These are phyloP conservation scores for Magnolia sinica DNA, from an alignment of 164 flowering plant genomes.

Conservation along the genomic window DNA sequence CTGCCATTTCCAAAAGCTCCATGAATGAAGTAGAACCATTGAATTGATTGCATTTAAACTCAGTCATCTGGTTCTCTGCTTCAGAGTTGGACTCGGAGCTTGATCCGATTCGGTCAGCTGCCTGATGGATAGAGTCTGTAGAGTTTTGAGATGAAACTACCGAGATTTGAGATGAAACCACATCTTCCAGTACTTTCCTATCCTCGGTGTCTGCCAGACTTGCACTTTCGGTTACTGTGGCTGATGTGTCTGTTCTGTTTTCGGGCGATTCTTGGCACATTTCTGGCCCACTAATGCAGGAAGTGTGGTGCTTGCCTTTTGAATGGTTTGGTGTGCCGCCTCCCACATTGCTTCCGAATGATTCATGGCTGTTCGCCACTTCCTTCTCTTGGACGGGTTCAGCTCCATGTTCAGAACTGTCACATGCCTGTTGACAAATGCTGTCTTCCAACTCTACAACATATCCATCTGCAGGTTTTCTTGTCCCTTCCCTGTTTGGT, in stretches of 20 bases:
- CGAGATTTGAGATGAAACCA: conserved; percentile 19
- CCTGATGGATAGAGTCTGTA: conserved; percentile 30
- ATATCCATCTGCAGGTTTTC: conserved; percentile 21
- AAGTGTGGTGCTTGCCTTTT: conserved; percentile 7
- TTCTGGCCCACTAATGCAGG: background rate
- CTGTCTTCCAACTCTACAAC: conserved; percentile 13
- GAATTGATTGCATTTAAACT: conserved; percentile 13
- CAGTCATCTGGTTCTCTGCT: conserved; percentile 34
- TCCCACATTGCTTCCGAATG: conserved; percentile 15
- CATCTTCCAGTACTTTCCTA: conserved; percentile 11
- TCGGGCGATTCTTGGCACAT: conserved; percentile 9
- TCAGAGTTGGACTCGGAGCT: conserved; percentile 56
- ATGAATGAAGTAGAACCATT: conserved; percentile 17
- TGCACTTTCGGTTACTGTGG: conserved; percentile 12
- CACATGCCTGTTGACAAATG: conserved; percentile 14
- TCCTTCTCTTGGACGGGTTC: conserved; percentile 17
- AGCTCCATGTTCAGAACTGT: conserved; percentile 10
- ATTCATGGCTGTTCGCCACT: conserved; percentile 19
- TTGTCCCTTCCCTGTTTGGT: conserved; percentile 3
- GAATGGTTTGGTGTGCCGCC: background rate
- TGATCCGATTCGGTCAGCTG: conserved; percentile 36
- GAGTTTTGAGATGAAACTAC: conserved; percentile 25
- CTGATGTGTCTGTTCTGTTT: conserved; percentile 5
- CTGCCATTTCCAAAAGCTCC: conserved; percentile 26
- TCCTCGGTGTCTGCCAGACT: conserved; percentile 9